A percentile compares a stretch with the other conserved stretches of the same genome.
These are phyloP conservation scores for Cutaneotrichosporon dermatis DNA, from an alignment of 1,284 basidiomycete genomes.

Conservation along the genomic window DNA sequence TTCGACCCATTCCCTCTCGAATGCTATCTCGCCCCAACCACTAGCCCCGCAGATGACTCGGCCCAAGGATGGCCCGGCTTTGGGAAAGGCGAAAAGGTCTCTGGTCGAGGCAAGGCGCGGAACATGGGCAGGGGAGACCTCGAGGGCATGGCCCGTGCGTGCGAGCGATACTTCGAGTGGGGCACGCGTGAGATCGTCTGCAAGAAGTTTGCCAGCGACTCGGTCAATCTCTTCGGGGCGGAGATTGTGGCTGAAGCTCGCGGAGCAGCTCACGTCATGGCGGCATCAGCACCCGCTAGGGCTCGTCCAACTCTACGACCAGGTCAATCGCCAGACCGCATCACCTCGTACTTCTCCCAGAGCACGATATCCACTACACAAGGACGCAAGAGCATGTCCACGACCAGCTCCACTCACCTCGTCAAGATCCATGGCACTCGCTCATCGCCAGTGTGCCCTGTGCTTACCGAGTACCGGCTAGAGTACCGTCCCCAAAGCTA, in stretches of 20 bases:
- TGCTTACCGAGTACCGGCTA: slow-evolving; percentile 38
- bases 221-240: slow-evolving; percentile 34
- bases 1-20: slow-evolving; percentile 66
- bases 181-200: slow-evolving; percentile 61
- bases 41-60: slow-evolving; percentile 24
- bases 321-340: slow-evolving; percentile 3
- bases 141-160: slow-evolving; percentile 65
- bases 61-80: slow-evolving; percentile 42
- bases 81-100: slow-evolving; percentile 22
- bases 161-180: slow-evolving; percentile 86
- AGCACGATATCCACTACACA: not conserved
- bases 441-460: slow-evolving; percentile 27
- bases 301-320: not conserved
- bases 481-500: slow-evolving; percentile 28
- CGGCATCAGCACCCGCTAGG: not conserved
- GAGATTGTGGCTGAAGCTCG: slow-evolving; percentile 34
- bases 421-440: slow-evolving; percentile 32
- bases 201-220: slow-evolving; percentile 41
- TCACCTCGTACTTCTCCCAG: slow-evolving; percentile 21
- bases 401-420: slow-evolving; percentile 17
- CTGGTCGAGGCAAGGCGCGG: slow-evolving; percentile 27
- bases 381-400: not conserved
- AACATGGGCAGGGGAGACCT: slow-evolving; percentile 52
- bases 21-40: slow-evolving; percentile 64
- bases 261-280: not conserved